Evolutionary conservation across 2,329 filamentous ascomycete species (phyloP).

Genomic region (Fusarium humuli): DNA sequence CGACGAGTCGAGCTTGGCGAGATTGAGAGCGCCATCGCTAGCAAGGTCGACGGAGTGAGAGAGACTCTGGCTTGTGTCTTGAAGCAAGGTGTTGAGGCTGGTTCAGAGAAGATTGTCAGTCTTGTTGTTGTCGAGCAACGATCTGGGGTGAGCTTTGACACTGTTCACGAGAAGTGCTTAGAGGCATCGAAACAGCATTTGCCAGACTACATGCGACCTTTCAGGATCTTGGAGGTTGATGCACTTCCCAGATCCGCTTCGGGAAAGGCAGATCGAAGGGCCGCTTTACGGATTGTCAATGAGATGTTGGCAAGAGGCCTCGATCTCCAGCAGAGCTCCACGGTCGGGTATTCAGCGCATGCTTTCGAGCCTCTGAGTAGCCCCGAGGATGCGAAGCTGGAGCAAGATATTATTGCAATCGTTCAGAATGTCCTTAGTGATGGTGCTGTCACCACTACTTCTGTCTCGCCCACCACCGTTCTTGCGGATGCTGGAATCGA

Average conservation of each 20-base stretch:
- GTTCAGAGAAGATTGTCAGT: constrained; percentile 22
- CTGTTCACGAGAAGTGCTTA: not conserved
- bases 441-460: accelerated
- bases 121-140: not conserved
- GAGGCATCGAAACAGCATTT: not conserved
- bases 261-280: constrained; percentile 17
- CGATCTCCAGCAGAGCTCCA: accelerated
- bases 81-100: not conserved
- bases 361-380: not conserved
- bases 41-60: not conserved
- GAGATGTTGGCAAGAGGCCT: not conserved
- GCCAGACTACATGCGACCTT: constrained; percentile 30
- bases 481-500: constrained; percentile 12
- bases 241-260: constrained; percentile 5
- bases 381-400: not conserved
- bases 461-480: not conserved
- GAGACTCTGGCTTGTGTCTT: constrained; percentile 13
- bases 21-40: constrained; percentile 19
- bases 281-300: not conserved
- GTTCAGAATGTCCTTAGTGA: not conserved
- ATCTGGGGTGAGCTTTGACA: not conserved
- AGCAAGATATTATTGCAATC: not conserved
- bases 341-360: accelerated
- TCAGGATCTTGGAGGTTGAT: not conserved
- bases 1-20: constrained; percentile 27